Conservation (phyloP, 306 rosid genomes). For the Acacia melanoxylon region DNA sequence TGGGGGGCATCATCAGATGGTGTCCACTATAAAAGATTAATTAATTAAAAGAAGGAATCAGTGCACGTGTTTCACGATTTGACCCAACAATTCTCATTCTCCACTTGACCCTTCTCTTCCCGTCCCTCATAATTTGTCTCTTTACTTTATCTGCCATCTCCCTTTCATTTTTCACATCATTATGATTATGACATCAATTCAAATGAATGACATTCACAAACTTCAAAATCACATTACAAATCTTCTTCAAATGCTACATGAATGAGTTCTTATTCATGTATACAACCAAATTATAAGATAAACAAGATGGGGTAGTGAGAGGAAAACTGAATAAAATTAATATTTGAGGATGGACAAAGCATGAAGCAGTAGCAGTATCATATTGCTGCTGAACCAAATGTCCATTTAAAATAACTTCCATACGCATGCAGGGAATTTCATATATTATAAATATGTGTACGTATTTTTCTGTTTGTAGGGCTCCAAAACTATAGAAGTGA, state of each 20-base stretch:
- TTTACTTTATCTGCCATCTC: neutral
- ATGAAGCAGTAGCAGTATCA: no score
- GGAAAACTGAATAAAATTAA: neutral
- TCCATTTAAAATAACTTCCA: neutral
- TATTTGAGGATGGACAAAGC: neutral
- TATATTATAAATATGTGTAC: neutral
- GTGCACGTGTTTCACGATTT: neutral
- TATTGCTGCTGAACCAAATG: no score
- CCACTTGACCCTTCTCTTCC: neutral
- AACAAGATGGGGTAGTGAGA: neutral
- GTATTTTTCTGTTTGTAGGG: no score
- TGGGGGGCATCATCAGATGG: no score
- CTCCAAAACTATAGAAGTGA: neutral
- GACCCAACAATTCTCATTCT: neutral
- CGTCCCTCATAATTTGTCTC: neutral
- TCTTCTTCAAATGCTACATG: neutral
- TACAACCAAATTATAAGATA: neutral
- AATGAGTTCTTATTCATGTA: neutral
- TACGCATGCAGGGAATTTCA: neutral
- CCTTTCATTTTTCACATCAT: neutral
- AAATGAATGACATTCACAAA: neutral
- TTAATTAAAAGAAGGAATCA: neutral
- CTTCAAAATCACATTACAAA: neutral
- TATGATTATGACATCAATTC: neutral
- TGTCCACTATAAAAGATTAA: neutral